Conservation (phyloP, 208 protist species). For the Crithidia fasciculata region DNA sequence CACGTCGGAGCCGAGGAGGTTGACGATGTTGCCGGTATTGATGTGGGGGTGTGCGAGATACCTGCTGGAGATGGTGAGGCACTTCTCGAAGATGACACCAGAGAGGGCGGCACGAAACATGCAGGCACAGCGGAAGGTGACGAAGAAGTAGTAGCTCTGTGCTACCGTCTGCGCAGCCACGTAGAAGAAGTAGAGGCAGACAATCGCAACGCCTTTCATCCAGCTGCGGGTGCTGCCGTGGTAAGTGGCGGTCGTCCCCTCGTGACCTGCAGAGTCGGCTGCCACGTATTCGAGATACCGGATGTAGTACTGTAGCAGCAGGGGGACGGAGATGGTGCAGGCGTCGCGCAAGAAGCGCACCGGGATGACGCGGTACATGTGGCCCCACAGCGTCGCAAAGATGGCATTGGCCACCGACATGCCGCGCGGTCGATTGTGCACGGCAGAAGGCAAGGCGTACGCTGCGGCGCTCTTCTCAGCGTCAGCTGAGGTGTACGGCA, state of each 20-base stretch:
- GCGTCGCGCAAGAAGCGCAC: slow-evolving; percentile 1
- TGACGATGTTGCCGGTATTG: slow-evolving; percentile 4
- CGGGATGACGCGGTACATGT: slow-evolving; percentile 2
- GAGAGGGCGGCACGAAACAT: slow-evolving; percentile 70
- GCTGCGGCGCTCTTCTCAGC: not conserved
- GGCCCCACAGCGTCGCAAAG: not conserved
- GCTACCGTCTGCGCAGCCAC: slow-evolving; percentile 24
- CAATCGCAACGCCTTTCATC: too few relatives aligned
- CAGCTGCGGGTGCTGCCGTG: too few relatives aligned
- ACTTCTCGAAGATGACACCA: slow-evolving; percentile 80
- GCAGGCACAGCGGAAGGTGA: slow-evolving; percentile 10
- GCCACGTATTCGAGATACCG: not conserved
- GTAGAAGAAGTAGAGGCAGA: too few relatives aligned
- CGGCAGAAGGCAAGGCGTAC: not conserved
- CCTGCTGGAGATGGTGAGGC: slow-evolving; percentile 58
- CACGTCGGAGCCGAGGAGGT: slow-evolving; percentile 77
- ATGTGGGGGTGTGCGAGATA: slow-evolving; percentile 47
- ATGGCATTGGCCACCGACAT: not conserved
- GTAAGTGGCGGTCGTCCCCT: too few relatives aligned
- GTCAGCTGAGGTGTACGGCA: not conserved
- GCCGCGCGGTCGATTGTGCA: not conserved
- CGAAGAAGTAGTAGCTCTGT: not conserved
- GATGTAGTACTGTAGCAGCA: slow-evolving; percentile 9
- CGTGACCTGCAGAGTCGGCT: not conserved
- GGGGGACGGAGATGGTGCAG: not conserved